Percentiles rank a stretch among this genome's conserved stretches.
Evolutionary conservation across 371 early-diverging fungal species (phyloP).

Genomic region (Umbelopsis sp.): DNA sequence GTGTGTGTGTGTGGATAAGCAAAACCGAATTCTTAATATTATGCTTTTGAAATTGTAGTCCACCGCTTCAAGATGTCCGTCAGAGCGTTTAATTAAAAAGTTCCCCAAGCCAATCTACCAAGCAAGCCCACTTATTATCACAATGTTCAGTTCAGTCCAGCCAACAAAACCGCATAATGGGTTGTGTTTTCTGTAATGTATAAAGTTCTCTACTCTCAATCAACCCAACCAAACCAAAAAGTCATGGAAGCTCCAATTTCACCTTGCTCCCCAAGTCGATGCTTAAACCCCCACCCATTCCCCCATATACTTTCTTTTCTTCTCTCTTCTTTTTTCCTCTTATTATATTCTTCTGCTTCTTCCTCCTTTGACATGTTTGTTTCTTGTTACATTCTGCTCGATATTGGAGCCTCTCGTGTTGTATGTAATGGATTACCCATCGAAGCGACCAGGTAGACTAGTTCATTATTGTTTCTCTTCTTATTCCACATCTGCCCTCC

Average conservation of each 20-base stretch:
- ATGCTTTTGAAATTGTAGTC: neutral
- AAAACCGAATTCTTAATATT: neutral
- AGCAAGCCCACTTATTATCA: neutral
- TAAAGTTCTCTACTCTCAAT: conserved; percentile 6
- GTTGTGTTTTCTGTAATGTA: conserved; percentile 3
- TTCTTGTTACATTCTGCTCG: conserved; percentile 17
- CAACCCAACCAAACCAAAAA: neutral
- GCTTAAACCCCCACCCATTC: neutral
- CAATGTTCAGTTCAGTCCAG: neutral
- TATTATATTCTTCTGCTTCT: neutral
- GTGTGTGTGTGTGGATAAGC: neutral
- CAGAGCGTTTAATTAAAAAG: conserved; percentile 1
- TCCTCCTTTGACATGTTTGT: neutral
- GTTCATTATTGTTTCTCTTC: no score
- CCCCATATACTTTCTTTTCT: neutral
- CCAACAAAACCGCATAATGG: neutral
- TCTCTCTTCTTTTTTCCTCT: neutral
- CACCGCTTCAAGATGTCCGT: conserved; percentile 5
- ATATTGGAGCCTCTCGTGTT: conserved; percentile 9
- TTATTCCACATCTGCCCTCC: neutral
- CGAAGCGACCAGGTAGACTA: no score
- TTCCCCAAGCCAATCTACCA: neutral
- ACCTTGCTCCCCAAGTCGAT: neutral
- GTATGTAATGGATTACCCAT: neutral
- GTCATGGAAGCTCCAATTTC: neutral